Conservation (phyloP, 129 eudicot species). For the Ambrosia artemisiifolia region DNA sequence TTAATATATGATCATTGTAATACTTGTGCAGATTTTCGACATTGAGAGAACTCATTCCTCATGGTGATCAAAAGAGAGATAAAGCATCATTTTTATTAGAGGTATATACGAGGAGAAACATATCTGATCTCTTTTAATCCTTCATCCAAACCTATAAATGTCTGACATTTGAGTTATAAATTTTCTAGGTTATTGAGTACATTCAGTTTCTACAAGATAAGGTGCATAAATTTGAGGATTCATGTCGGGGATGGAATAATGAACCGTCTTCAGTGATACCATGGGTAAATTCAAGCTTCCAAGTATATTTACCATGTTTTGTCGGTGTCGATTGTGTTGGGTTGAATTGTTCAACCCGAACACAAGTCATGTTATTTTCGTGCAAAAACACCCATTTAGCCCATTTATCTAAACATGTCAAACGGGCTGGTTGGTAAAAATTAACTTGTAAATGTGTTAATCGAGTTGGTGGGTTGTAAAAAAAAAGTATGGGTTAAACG, state of each 20-base stretch:
- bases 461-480: too few relatives aligned
- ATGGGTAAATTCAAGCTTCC: constrained; percentile 51
- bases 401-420: too few relatives aligned
- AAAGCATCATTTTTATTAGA: constrained; percentile 92
- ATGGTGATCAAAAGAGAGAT: constrained; percentile 93
- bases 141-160: not conserved
- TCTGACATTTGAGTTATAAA: not conserved
- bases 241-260: constrained; percentile 71
- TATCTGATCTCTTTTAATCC: not conserved
- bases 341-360: too few relatives aligned
- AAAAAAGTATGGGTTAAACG: too few relatives aligned
- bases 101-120: constrained; percentile 42
- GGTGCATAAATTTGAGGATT: constrained; percentile 68
- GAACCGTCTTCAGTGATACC: constrained; percentile 58
- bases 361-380: too few relatives aligned
- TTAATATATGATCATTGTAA: not conserved
- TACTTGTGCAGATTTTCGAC: constrained; percentile 70
- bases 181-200: constrained; percentile 80
- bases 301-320: not conserved
- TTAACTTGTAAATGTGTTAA: not conserved
- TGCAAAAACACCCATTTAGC: too few relatives aligned
- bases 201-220: constrained; percentile 91
- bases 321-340: not conserved
- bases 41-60: constrained; percentile 88
- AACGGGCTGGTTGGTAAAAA: too few relatives aligned